Evolutionary conservation across 1,139 yeast genomes (phyloP), one percentile per base, ranked within the genome.

Genomic region (Zygoascus meyerae): DNA sequence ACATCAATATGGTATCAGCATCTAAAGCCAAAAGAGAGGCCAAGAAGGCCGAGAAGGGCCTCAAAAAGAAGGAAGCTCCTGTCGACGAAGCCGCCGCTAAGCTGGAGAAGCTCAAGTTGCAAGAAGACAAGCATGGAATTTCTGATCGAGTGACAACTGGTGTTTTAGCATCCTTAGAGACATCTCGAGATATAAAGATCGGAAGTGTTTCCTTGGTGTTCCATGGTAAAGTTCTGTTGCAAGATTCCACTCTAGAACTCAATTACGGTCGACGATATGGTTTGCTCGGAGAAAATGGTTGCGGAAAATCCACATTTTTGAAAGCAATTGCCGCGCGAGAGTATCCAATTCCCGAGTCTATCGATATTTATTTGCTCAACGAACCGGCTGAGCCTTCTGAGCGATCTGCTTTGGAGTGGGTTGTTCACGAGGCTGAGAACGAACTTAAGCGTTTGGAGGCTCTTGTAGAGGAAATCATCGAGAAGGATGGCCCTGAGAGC

Each of bases 111-210:
- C 76, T 92, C 71, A 90, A 90, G 69, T 73, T 90, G 63, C 98
- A 92, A 71, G 83, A 86, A 64, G 97, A 92, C 68, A 83, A 86
- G 64, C 83, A 89, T 62, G 97, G 97, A 59, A 67, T 92, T 51
- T 86, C 96, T 40, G 99, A 92, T 69, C 86, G 98, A 75, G 98
- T 92, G 55, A 86, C 94, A 58, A 92, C 98, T 39, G 99, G 98
- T 75, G 98, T 94, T 48, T 75, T 92, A 66, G 92, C 84, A 53
- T 86, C 96, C 45, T 74, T 92, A 67, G 76, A 67, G 38, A 90
- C 97, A 17, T 89, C 97, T 26, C 82, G 97, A 70, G 99, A 92
- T 80, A 73, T 92, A 64, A 94, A 94, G 72, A 68, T 92, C 60
- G 83, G 90, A 17, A 84, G 96, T 47, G 87, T 87, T 40, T 86